A percentile compares a stretch with the other conserved stretches of the same genome.
Evolutionary conservation across 768 basidiomycete species (phyloP).

Genomic region (Asterophora lycoperdoides): DNA sequence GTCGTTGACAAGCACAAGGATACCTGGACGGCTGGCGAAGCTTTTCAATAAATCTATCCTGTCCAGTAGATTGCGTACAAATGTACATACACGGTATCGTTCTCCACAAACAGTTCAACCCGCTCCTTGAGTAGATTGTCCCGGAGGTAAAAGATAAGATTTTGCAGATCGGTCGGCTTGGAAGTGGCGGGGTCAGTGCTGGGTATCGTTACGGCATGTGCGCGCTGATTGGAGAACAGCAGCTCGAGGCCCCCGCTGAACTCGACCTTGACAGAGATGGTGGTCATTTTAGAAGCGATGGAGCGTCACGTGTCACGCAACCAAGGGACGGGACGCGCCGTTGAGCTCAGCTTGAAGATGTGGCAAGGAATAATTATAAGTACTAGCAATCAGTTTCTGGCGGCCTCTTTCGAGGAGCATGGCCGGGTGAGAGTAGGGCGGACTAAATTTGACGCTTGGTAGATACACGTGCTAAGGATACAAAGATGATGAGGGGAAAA

Average conservation of each 20-base stretch:
- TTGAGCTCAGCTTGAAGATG: too few species aligned
- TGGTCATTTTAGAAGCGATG: constrained; percentile 12
- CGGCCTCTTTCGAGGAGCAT: too few species aligned
- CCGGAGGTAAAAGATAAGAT: constrained; percentile 75
- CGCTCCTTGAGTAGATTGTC: constrained; percentile 79
- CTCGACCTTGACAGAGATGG: constrained; percentile 55
- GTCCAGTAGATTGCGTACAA: neutral
- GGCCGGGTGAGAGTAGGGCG: too few species aligned
- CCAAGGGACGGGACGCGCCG: too few species aligned
- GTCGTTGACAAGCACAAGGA: constrained; percentile 94
- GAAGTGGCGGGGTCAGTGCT: constrained; percentile 16
- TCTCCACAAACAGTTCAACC: constrained; percentile 85
- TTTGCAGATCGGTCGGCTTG: constrained; percentile 54
- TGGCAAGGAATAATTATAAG: too few species aligned
- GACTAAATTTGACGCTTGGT: too few species aligned
- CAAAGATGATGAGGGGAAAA: too few species aligned
- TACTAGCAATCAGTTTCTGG: too few species aligned
- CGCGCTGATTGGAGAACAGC: constrained; percentile 68
- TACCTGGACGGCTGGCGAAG: constrained; percentile 78
- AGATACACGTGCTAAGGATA: too few species aligned
- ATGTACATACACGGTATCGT: constrained; percentile 71
- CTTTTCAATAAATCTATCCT: neutral
- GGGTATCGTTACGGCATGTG: constrained; percentile 55
- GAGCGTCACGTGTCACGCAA: too few species aligned
- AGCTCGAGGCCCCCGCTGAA: constrained; percentile 87